Evolutionary conservation across 2,329 filamentous ascomycete genomes (phyloP), one percentile per base, ranked within the genome.

Genomic region (Botrytis cinerea): DNA sequence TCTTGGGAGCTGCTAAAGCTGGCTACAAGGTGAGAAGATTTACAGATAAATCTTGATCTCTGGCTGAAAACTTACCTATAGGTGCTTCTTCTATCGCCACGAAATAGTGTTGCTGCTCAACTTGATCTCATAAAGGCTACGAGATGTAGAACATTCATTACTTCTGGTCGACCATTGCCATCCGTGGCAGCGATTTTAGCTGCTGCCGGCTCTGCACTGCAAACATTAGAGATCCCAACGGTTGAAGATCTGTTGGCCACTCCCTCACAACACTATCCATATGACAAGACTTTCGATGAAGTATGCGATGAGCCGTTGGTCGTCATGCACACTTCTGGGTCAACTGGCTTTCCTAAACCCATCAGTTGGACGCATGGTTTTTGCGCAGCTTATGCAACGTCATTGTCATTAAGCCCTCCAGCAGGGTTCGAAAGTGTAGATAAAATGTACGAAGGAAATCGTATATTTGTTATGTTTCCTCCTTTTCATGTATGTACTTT

Each of bases 241-340:
- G 25, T 71, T 35, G 69, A 71, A n/a, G 12, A 63, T 25, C 69
- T 71, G 3, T 51, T 71, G 12, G 43, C 12, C 22, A 14, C 32
- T 22, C 25, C 16, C 7, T 14, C 48, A n/a, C 54, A 48, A 10
- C 28, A 71, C 28, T 71, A 35, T 18, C 43, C 62, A 28, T 66
- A 74, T n/a, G 45, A 73, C 3, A 38, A 72, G 32, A 72, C 18
- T 2, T 83, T 80, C 32, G 78, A 80, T 1, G 75, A 80, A 8
- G 74, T 60, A 22, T 71, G 45, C 12, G 57, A 73, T 51, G 45
- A 71, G 5, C 70, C 70, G 8, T 61, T 74, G 32, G n/a, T 75
- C 14, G 51, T 73, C 43, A 51, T 71, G 25, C 74, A 75, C 20
- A 73, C 74, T 51, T 75, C 73, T 7, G 73, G 73, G 12, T 74